phyloP scores from a whole-genome alignment of 192 early-diverging fungal species.

The Linnemannia zychae region DNA sequence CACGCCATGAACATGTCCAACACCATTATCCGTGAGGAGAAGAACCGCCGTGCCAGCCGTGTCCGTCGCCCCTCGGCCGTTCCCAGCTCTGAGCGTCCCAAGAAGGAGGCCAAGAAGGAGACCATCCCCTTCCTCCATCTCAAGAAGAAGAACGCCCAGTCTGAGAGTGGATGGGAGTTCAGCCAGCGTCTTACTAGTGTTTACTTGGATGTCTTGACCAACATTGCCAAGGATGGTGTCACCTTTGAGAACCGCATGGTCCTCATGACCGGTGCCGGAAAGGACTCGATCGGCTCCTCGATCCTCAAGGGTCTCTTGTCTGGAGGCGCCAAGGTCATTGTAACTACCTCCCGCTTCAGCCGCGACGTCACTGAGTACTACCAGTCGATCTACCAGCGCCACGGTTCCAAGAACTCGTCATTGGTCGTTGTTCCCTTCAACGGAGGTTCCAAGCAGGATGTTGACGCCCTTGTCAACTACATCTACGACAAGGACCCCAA shows the following conservation, averaged over 20 bases:
- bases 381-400: slow-evolving; percentile 87
- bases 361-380: slow-evolving; percentile 85
- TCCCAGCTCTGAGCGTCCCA: slow-evolving; percentile 61
- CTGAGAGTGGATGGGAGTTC: slow-evolving; percentile 88
- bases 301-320: slow-evolving; percentile 85
- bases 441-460: slow-evolving; percentile 90
- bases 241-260: slow-evolving; percentile 89
- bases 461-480: slow-evolving; percentile 84
- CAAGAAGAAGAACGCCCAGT: slow-evolving; percentile 75
- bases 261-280: slow-evolving; percentile 92
- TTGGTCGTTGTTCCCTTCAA: slow-evolving; percentile 96
- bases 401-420: slow-evolving; percentile 88
- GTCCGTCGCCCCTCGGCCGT: slow-evolving; percentile 64
- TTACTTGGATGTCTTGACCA: slow-evolving; percentile 86
- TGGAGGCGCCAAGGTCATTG: slow-evolving; percentile 91
- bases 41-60: slow-evolving; percentile 60
- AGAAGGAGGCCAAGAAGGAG: slow-evolving; percentile 69
- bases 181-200: slow-evolving; percentile 80
- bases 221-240: slow-evolving; percentile 86
- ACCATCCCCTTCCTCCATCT: slow-evolving; percentile 85
- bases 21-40: slow-evolving; percentile 73
- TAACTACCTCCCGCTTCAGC: slow-evolving; percentile 93
- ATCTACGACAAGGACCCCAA: slow-evolving; percentile 84
- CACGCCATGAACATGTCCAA: slow-evolving; percentile 83
- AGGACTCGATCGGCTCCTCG: slow-evolving; percentile 90